These are phyloP conservation scores for Polyrhizophydium stewartii DNA, from an alignment of 371 early-diverging fungal species.

Conservation along the genomic window DNA sequence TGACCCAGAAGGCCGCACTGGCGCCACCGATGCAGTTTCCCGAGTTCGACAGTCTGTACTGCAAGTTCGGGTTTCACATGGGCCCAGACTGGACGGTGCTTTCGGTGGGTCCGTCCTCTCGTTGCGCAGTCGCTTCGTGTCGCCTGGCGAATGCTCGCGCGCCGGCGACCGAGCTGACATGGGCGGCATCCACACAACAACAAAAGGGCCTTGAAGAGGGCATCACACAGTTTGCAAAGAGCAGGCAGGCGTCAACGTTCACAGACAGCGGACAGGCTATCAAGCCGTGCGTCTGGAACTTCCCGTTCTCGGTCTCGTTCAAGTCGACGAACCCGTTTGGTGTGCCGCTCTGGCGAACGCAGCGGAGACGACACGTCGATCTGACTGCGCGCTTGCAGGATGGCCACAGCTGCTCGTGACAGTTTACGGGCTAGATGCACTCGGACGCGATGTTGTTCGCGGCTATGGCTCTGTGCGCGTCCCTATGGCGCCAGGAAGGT, in stretches of 20 bases:
- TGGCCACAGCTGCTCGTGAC: slow-evolving; percentile 52
- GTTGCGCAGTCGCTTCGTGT: no score
- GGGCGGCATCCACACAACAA: not conserved
- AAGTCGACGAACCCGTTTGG: slow-evolving; percentile 49
- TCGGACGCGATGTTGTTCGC: slow-evolving; percentile 52
- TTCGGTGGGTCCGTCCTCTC: slow-evolving; percentile 19
- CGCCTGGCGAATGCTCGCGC: no score
- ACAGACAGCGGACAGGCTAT: slow-evolving; percentile 17
- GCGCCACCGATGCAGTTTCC: slow-evolving; percentile 32
- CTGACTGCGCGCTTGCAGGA: slow-evolving; percentile 18
- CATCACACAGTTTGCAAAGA: slow-evolving; percentile 36
- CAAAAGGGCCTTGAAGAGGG: slow-evolving; percentile 49
- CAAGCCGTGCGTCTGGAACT: slow-evolving; percentile 48
- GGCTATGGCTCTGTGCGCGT: slow-evolving; percentile 46
- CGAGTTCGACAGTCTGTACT: slow-evolving; percentile 42
- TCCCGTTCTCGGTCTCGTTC: slow-evolving; percentile 47
- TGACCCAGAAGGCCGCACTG: not conserved
- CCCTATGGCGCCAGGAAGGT: slow-evolving; percentile 20
- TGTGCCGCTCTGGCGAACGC: slow-evolving; percentile 3
- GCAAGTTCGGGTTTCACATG: slow-evolving; percentile 43
- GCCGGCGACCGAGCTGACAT: no score
- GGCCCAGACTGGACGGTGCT: slow-evolving; percentile 50
- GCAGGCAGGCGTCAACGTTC: not conserved
- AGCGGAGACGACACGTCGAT: no score
- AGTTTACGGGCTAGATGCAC: slow-evolving; percentile 49